Conservation (phyloP, 192 early-diverging fungal genomes). For the Umbelopsis vinacea region DNA sequence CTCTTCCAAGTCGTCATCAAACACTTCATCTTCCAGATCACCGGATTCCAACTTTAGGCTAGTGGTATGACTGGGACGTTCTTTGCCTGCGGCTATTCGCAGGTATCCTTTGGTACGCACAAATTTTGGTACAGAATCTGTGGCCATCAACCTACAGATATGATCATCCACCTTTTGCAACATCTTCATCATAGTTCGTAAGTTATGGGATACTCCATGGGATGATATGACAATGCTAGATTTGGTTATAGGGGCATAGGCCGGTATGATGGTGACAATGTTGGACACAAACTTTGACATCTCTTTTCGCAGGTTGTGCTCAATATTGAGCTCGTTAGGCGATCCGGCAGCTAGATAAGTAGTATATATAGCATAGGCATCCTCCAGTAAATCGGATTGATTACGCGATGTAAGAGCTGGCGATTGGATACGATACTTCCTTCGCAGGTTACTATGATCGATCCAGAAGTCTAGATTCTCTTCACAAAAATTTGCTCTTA, state of each 20-base stretch:
- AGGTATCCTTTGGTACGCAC: constrained; percentile 25
- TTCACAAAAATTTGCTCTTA: constrained; percentile 69
- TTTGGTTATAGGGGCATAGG: constrained; percentile 20
- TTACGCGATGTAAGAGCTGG: constrained; percentile 40
- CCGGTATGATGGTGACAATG: constrained; percentile 47
- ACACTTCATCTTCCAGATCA: not conserved
- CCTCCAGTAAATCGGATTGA: constrained; percentile 49
- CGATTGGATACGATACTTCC: constrained; percentile 49
- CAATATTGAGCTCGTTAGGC: constrained; percentile 55
- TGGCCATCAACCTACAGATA: constrained; percentile 74
- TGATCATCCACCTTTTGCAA: constrained; percentile 69
- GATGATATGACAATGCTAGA: constrained; percentile 34
- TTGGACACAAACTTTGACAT: constrained; percentile 51
- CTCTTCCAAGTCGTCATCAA: constrained; percentile 1
- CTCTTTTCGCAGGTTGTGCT: constrained; percentile 53
- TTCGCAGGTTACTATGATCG: constrained; percentile 50
- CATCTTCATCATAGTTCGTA: constrained; percentile 44
- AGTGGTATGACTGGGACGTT: not conserved
- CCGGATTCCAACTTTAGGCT: not conserved
- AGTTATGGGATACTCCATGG: constrained; percentile 33
- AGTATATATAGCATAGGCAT: constrained; percentile 57
- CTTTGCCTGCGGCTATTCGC: not conserved
- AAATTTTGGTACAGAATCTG: constrained; percentile 80
- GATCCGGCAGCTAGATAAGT: constrained; percentile 52
- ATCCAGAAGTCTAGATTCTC: constrained; percentile 77